A percentile compares a stretch with the other conserved stretches of the same genome.
phyloP scores from a whole-genome alignment of 306 rosid genomes.

The Lathyrus oleraceus region DNA sequence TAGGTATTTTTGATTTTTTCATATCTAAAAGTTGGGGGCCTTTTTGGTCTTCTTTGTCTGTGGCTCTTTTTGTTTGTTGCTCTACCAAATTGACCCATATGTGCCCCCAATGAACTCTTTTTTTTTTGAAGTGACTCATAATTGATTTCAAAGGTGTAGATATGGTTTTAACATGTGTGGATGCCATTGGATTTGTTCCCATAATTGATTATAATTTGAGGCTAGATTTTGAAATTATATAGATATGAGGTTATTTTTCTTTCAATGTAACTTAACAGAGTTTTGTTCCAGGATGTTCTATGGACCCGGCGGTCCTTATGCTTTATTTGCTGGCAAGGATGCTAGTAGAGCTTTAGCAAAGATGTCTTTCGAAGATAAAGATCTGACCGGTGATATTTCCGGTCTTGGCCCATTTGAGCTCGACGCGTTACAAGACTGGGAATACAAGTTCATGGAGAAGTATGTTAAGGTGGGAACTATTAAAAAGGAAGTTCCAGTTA shows the following conservation, averaged over 20 bases:
- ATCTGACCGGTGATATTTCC: slow-evolving; percentile 81
- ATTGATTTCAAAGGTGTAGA: no score
- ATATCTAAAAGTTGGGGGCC: no score
- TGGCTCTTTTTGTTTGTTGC: neutral
- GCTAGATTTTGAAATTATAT: no score
- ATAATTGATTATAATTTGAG: no score
- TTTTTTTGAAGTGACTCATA: no score
- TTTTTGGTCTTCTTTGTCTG: no score
- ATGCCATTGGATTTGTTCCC: no score
- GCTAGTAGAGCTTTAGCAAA: slow-evolving; percentile 97
- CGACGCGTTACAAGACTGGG: slow-evolving; percentile 93
- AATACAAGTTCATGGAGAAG: slow-evolving; percentile 86
- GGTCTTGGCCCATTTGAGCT: slow-evolving; percentile 85
- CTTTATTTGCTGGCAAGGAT: slow-evolving; percentile 93
- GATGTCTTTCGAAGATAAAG: slow-evolving; percentile 93
- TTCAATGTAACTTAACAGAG: neutral
- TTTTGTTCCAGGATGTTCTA: slow-evolving; percentile 74
- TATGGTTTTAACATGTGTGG: no score
- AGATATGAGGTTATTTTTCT: slow-evolving; percentile 35
- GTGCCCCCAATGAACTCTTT: no score
- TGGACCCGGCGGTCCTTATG: slow-evolving; percentile 99
- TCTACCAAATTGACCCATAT: neutral
- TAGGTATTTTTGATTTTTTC: neutral
- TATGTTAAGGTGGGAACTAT: slow-evolving; percentile 85
- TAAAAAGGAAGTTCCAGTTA: slow-evolving; percentile 44